Evolutionary conservation across 768 basidiomycete genomes (phyloP).

Genomic region (Phanerochaete carnosa): DNA sequence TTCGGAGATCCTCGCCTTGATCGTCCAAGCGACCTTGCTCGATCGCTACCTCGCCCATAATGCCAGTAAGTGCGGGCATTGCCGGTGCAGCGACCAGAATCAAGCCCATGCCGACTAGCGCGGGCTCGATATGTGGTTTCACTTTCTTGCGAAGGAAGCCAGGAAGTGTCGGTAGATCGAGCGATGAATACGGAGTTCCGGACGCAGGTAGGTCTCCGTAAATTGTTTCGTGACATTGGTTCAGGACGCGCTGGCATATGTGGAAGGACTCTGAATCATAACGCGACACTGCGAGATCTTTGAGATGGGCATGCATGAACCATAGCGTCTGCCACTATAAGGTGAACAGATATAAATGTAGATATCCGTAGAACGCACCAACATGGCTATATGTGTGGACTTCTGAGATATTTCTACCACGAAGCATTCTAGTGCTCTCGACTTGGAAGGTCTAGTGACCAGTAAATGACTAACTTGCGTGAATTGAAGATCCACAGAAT

Average conservation of each 20-base stretch:
- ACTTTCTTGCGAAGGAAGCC: slow-evolving; percentile 60
- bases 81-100: slow-evolving; percentile 74
- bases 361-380: slow-evolving; percentile 59
- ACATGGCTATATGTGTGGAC: slow-evolving; percentile 93
- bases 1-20: slow-evolving; percentile 45
- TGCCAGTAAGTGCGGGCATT: slow-evolving; percentile 69
- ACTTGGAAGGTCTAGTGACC: slow-evolving; percentile 87
- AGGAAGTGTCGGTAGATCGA: slow-evolving; percentile 46
- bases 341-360: slow-evolving; percentile 7
- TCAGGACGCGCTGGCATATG: slow-evolving; percentile 88
- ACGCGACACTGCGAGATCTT: slow-evolving; percentile 61
- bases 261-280: slow-evolving; percentile 76
- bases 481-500: slow-evolving; percentile 16
- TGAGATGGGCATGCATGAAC: slow-evolving; percentile 97
- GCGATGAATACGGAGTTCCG: slow-evolving; percentile 61
- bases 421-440: slow-evolving; percentile 91
- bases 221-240: slow-evolving; percentile 93
- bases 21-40: slow-evolving; percentile 85
- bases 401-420: slow-evolving; percentile 85
- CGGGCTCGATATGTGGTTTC: slow-evolving; percentile 68
- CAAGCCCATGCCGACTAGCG: slow-evolving; percentile 85
- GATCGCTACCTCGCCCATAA: slow-evolving; percentile 79
- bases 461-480: slow-evolving; percentile 74
- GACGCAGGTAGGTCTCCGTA: slow-evolving; percentile 82
- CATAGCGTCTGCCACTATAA: slow-evolving; percentile 71